Conservation (phyloP, 2,329 filamentous ascomycete genomes). For the Aureobasidium sp. region DNA sequence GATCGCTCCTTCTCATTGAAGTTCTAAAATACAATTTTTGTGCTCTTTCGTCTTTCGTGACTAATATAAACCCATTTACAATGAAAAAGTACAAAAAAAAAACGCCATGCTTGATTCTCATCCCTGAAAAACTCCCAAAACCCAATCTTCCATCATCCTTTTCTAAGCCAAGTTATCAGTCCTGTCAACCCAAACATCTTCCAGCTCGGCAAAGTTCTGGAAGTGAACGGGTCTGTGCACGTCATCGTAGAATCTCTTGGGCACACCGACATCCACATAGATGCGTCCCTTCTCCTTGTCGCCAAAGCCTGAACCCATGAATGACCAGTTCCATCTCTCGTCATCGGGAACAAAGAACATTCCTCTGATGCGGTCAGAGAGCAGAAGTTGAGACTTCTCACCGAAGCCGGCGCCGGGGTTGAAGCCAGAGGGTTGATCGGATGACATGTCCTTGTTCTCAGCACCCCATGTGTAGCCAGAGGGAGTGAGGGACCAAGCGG, state of each 20-base stretch:
- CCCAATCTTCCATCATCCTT: neutral
- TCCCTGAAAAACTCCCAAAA: neutral
- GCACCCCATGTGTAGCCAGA: slow-evolving; percentile 94
- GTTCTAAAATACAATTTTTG: neutral
- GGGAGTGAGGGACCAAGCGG: slow-evolving; percentile 87
- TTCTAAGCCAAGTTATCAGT: slow-evolving; percentile 79
- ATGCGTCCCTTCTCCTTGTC: slow-evolving; percentile 75
- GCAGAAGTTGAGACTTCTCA: slow-evolving; percentile 85
- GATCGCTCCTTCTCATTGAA: no score
- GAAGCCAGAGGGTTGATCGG: slow-evolving; percentile 91
- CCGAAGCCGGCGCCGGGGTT: slow-evolving; percentile 67
- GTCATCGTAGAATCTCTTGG: slow-evolving; percentile 79
- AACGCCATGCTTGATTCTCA: neutral
- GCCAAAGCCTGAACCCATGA: slow-evolving; percentile 86
- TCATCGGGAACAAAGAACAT: slow-evolving; percentile 94
- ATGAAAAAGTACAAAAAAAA: neutral
- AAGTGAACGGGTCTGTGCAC: slow-evolving; percentile 91
- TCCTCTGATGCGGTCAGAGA: slow-evolving; percentile 87
- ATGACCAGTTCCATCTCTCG: slow-evolving; percentile 93
- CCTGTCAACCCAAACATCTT: slow-evolving; percentile 93
- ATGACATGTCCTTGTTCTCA: slow-evolving; percentile 87
- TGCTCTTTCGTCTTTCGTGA: neutral
- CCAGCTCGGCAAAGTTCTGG: slow-evolving; percentile 92
- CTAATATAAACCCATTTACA: neutral
- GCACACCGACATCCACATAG: slow-evolving; percentile 89